These are phyloP conservation scores for Aspergillus neotritici DNA, from an alignment of 2,329 filamentous ascomycete species.

Conservation along the genomic window DNA sequence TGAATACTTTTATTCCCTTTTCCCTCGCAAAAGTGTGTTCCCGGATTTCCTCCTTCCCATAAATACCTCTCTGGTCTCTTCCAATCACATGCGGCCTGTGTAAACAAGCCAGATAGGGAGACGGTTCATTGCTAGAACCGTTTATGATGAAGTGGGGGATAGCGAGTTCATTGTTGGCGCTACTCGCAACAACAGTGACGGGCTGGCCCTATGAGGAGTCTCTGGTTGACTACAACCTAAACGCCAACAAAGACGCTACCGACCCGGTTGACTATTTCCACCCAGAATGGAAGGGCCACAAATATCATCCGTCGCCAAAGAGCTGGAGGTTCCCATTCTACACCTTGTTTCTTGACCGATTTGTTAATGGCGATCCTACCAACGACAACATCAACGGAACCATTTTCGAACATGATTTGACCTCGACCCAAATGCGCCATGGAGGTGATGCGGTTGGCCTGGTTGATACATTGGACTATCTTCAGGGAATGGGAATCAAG, in stretches of 20 bases:
- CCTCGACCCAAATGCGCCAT: constrained; percentile 58
- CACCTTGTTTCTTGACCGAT: constrained; percentile 59
- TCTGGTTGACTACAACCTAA: constrained; percentile 54
- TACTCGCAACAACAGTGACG: constrained; percentile 20
- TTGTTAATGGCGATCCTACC: constrained; percentile 58
- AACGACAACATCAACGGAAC: constrained; percentile 61
- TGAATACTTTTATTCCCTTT: background rate
- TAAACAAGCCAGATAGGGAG: constrained; percentile 5
- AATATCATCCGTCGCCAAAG: constrained; percentile 49
- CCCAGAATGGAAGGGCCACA: constrained; percentile 51
- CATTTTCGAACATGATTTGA: constrained; percentile 55
- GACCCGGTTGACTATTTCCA: constrained; percentile 53
- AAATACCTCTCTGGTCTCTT: constrained; percentile 2
- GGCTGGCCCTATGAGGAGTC: constrained; percentile 46
- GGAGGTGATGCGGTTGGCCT: constrained; percentile 57
- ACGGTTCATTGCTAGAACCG: constrained; percentile 7
- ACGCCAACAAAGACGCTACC: constrained; percentile 53
- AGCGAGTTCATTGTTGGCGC: constrained; percentile 21
- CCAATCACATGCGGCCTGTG: constrained; percentile 19
- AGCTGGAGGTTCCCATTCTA: constrained; percentile 65
- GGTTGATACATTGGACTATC: constrained; percentile 57
- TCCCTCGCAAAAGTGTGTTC: background rate
- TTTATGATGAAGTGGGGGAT: constrained; percentile 30
- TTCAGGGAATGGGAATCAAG: constrained; percentile 60
- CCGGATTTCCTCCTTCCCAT: background rate